Percentiles rank a stretch among this genome's conserved stretches.
Conservation (phyloP, 2,329 filamentous ascomycete genomes). For the Plectosphaerella plurivora region DNA sequence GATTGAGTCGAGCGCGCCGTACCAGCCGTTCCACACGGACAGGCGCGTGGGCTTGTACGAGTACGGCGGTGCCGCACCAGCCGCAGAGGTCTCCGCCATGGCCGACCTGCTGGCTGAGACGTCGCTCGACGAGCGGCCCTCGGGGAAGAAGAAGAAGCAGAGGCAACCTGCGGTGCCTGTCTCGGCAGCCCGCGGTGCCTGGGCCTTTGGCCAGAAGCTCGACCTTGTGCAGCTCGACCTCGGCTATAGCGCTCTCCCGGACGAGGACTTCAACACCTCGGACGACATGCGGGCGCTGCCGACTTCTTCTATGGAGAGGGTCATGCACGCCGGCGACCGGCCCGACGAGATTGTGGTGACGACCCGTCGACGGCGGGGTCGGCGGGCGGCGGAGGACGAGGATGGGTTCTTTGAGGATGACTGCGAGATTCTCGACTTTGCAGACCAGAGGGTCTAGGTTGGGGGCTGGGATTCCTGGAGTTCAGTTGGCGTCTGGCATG, state of each 20-base stretch:
- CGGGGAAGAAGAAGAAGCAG: slow-evolving; percentile 31
- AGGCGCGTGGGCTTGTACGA: slow-evolving; percentile 74
- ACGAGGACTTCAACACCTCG: slow-evolving; percentile 48
- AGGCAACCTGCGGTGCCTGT: slow-evolving; percentile 16
- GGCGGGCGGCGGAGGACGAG: slow-evolving; percentile 51
- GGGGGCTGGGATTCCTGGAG: slow-evolving; percentile 10
- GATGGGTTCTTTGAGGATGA: slow-evolving; percentile 90
- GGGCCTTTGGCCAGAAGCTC: slow-evolving; percentile 59
- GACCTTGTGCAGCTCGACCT: slow-evolving; percentile 46
- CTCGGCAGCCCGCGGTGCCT: slow-evolving; percentile 18
- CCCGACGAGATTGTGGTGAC: slow-evolving; percentile 79
- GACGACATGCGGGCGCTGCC: slow-evolving; percentile 57
- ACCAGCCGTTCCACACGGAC: slow-evolving; percentile 94
- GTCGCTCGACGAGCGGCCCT: slow-evolving; percentile 32
- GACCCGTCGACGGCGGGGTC: slow-evolving; percentile 63
- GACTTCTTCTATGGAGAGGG: slow-evolving; percentile 60
- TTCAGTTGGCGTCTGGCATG: slow-evolving; percentile 9
- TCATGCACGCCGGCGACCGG: slow-evolving; percentile 53
- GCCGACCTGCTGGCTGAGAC: slow-evolving; percentile 35
- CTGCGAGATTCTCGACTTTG: slow-evolving; percentile 87
- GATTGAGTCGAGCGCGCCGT: slow-evolving; percentile 92
- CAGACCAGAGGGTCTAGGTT: slow-evolving; percentile 57
- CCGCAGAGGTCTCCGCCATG: slow-evolving; percentile 25
- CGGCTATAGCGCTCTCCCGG: slow-evolving; percentile 38
- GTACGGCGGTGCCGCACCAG: slow-evolving; percentile 35